A percentile compares a stretch with the other conserved stretches of the same genome.
Conservation (phyloP, 371 early-diverging fungal genomes). For the Mortierella sp. region DNA sequence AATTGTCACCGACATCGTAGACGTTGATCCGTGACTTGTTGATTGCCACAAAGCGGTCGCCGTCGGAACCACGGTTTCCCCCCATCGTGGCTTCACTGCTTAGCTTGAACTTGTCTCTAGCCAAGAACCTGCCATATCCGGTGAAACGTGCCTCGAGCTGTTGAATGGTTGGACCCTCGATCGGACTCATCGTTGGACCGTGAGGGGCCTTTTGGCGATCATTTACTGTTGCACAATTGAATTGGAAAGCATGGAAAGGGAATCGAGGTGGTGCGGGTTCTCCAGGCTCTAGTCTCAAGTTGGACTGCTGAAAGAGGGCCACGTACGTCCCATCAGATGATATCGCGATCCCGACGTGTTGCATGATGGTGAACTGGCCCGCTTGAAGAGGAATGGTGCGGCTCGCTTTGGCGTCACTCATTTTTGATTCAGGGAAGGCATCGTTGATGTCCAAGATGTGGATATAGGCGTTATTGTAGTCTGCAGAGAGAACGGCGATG, state of each 20-base stretch:
- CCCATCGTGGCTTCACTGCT: neutral
- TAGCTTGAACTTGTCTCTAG: no score
- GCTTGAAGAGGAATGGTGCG: slow-evolving; percentile 8
- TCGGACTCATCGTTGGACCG: neutral
- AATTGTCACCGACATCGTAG: slow-evolving; percentile 8
- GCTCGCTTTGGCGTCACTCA: slow-evolving; percentile 5
- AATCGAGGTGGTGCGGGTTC: neutral
- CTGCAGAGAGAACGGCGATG: slow-evolving; percentile 18
- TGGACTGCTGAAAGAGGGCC: slow-evolving; percentile 17
- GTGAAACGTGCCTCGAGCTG: slow-evolving; percentile 4
- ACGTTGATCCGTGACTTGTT: slow-evolving; percentile 12
- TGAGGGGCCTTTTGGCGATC: no score
- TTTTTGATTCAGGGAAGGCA: neutral
- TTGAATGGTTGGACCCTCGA: slow-evolving; percentile 1
- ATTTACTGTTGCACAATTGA: no score
- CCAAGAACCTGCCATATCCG: slow-evolving; percentile 19
- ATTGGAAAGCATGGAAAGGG: slow-evolving; percentile 12
- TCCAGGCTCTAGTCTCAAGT: slow-evolving; percentile 7
- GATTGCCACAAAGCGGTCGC: slow-evolving; percentile 20
- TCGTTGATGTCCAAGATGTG: slow-evolving; percentile 17
- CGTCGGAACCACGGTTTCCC: neutral
- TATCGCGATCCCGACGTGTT: slow-evolving; percentile 6
- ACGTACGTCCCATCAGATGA: slow-evolving; percentile 14
- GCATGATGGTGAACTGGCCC: slow-evolving; percentile 15
- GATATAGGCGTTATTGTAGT: slow-evolving; percentile 1